phyloP scores from a whole-genome alignment of 1,139 yeast genomes.

The Scheffersomyces stambukii region DNA sequence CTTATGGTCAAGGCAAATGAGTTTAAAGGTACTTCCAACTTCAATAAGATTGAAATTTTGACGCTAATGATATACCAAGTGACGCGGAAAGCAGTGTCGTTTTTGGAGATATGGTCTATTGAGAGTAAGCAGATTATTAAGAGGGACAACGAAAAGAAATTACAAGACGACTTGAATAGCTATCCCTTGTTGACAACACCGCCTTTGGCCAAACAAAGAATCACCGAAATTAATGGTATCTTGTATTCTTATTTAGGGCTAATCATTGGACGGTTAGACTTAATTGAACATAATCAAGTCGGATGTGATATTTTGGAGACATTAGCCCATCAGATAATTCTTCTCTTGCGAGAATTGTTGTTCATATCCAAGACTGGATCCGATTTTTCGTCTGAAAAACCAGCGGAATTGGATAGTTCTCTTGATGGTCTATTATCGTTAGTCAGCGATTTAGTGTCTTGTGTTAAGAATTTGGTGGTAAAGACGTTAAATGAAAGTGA shows the following conservation, averaged over 20 bases:
- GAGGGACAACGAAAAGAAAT: slow-evolving; percentile 17
- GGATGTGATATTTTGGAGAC: slow-evolving; percentile 68
- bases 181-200: slow-evolving; percentile 48
- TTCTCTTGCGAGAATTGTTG: slow-evolving; percentile 59
- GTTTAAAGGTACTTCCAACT: slow-evolving; percentile 67
- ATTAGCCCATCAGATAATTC: slow-evolving; percentile 63
- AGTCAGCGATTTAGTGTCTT: slow-evolving; percentile 62
- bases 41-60: slow-evolving; percentile 63
- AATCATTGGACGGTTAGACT: slow-evolving; percentile 67
- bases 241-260: slow-evolving; percentile 68
- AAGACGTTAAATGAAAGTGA: slow-evolving; percentile 43
- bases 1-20: slow-evolving; percentile 84
- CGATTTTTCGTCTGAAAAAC: slow-evolving; percentile 37
- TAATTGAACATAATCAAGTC: slow-evolving; percentile 65
- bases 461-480: slow-evolving; percentile 59
- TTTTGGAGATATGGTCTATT: slow-evolving; percentile 70
- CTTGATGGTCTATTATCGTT: slow-evolving; percentile 54
- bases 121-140: slow-evolving; percentile 46
- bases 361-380: slow-evolving; percentile 58
- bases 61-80: slow-evolving; percentile 74
- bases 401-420: slow-evolving; percentile 49
- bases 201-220: slow-evolving; percentile 66
- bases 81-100: slow-evolving; percentile 64
- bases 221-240: slow-evolving; percentile 71
- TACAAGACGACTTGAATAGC: slow-evolving; percentile 35